Evolutionary conservation across 495 filamentous ascomycete species (phyloP), one percentile per base, ranked within the genome.

Genomic region (Penicilliopsis zonata): DNA sequence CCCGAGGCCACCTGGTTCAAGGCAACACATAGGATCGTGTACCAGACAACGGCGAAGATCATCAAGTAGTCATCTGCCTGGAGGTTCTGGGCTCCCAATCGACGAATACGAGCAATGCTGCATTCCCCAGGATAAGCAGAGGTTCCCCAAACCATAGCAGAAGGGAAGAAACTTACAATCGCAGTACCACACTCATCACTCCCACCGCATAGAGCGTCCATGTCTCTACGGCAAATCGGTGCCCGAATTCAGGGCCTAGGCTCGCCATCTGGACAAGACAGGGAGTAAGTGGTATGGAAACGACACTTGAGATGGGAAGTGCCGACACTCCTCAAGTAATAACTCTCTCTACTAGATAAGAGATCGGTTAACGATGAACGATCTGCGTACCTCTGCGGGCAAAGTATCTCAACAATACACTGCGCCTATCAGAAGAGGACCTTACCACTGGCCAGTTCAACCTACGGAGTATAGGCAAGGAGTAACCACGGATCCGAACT

Each of bases 51-150:
- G 0, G 52, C 51, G 30, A 62, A 58, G 3, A 67, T 26, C 62
- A 70, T 70, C n/a, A 70, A 22, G 36, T 60, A 72, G 42, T 74
- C 70, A 43, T 72, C 70, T 5, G 43, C 18, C 33, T 66, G 61
- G 21, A 73, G 58, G 33, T 56, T 50, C 13, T 37, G 47, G 18
- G 63, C 36, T 16, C 67, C 67, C 18, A 65, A 44, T 36, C 67
- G 53, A 30, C 55, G 63, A 23, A 66, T 53, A 45, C 67, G 61
- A 24, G 70, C 65, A 18, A 49, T 47, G 22, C 69, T 73, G 33
- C 32, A 13, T n/a, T n/a, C n/a, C n/a, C n/a, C n/a, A n/a, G n/a
- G n/a, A n/a, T n/a, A n/a, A 33, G 4, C 2, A 20, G 9, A 5
- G 23, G 41, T 12, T 12, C 14, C 30, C 23, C 30, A 8, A 18